Evolutionary conservation across 1,139 yeast genomes (phyloP).

Genomic region (Blastobotrys aristatus): DNA sequence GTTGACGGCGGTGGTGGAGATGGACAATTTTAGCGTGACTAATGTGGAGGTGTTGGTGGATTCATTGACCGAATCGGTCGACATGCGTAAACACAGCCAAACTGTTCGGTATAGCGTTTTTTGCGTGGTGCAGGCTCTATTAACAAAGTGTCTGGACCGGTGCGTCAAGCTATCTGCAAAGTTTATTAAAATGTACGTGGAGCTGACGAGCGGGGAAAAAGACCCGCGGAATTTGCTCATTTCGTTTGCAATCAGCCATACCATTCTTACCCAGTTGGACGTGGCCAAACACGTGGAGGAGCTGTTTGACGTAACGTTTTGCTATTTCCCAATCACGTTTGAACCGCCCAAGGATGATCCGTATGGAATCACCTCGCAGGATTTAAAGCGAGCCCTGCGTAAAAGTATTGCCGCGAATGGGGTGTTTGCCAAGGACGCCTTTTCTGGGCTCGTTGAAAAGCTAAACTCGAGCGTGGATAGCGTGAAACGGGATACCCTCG

Average conservation of each 20-base stretch:
- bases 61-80: constrained; percentile 50
- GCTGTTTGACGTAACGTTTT: constrained; percentile 80
- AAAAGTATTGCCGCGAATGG: constrained; percentile 56
- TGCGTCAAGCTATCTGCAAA: constrained; percentile 15
- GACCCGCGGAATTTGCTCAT: constrained; percentile 82
- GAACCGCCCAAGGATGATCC: constrained; percentile 92
- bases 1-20: constrained; percentile 46
- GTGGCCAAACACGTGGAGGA: constrained; percentile 47
- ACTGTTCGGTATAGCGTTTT: constrained; percentile 60
- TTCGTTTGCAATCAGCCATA: constrained; percentile 57
- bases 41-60: constrained; percentile 38
- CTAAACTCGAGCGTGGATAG: constrained; percentile 73
- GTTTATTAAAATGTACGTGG: constrained; percentile 54
- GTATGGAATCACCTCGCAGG: constrained; percentile 69
- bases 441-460: constrained; percentile 77
- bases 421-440: constrained; percentile 63
- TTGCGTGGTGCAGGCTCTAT: constrained; percentile 41
- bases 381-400: constrained; percentile 56
- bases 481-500: constrained; percentile 72
- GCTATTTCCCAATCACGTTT: constrained; percentile 95
- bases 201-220: constrained; percentile 80
- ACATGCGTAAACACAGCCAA: constrained; percentile 61
- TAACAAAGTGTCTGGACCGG: constrained; percentile 27
- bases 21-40: constrained; percentile 33
- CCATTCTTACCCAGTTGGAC: constrained; percentile 45